Evolutionary conservation across 768 basidiomycete species (phyloP), one percentile per base, ranked within the genome.

Genomic region (Tricholomella constricta): DNA sequence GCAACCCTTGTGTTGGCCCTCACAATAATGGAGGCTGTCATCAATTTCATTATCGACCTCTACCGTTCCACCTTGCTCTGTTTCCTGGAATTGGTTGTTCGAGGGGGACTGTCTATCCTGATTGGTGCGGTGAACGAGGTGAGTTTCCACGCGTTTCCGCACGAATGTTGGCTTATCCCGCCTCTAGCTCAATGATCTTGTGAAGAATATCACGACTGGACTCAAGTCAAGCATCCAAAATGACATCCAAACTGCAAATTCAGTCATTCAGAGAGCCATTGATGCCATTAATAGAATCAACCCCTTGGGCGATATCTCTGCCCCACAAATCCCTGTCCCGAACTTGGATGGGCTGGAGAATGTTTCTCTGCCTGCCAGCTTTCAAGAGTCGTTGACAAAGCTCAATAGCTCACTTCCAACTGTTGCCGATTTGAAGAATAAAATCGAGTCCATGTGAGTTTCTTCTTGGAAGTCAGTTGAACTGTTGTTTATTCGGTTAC

Each of bases 21-120:
- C 51, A 96, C 90, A 0, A 75, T 85, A 32, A 88, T 96, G 83
- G 92, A 97, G 65, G 85, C 78, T 1, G 81, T 95, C 62, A 86
- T 94, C 71, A 93, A 91, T 62, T 98, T 98, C 69, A 81, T 97
- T 58, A 82, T 98, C 58, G 89, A 93, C 70, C 83, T 88, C 41
- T 98, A 97, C 66, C 88, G 94, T 35, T 95, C 94, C 3, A 90
- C 95, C 3, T 86, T 96, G 63, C 79, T 99, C 47, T 99, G 96
- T 69, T 94, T 97, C 60, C 73, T 97, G 58, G 94, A 98, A 69
- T 79, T 98, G 38, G 85, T 91, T 20, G 84, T 99, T 9, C 79
- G 85, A 25, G 94, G 94, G 15, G 87, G 81, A 6, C 75, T 99
- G 46, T 79, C 83, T 22, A 72, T 98, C 49, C 73, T 97, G 41